These are phyloP conservation scores for Euphorbia pulcherrima DNA, from an alignment of 345 rosid genomes.

Conservation along the genomic window DNA sequence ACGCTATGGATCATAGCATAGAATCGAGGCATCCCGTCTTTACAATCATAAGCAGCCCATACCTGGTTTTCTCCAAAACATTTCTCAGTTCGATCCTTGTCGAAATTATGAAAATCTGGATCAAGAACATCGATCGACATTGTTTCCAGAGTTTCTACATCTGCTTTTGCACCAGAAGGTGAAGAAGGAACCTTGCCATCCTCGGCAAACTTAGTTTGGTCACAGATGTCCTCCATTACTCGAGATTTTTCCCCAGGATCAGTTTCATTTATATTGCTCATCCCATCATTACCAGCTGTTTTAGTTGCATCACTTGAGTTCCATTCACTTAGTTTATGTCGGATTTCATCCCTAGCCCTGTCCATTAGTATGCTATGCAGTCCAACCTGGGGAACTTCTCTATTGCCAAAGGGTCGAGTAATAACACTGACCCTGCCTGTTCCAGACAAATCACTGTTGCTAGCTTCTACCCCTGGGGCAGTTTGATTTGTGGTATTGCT, in stretches of 20 bases:
- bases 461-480: conserved; percentile 17
- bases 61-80: conserved; percentile 24
- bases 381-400: conserved; percentile 12
- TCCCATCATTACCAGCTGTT: conserved; percentile 22
- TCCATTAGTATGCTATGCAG: conserved; percentile 15
- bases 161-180: conserved; percentile 22
- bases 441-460: conserved; percentile 17
- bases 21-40: conserved; percentile 27
- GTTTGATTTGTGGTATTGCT: conserved; percentile 23
- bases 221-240: conserved; percentile 7
- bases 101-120: conserved; percentile 28
- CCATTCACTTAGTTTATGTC: conserved; percentile 15
- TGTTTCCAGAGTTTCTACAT: conserved; percentile 30
- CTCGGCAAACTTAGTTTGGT: conserved; percentile 17
- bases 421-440: conserved; percentile 28
- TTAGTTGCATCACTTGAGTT: conserved; percentile 9
- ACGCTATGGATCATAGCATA: conserved; percentile 19
- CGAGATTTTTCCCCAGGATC: conserved; percentile 22
- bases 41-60: conserved; percentile 27
- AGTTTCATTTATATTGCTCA: conserved; percentile 16
- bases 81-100: conserved; percentile 19
- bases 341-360: conserved; percentile 14
- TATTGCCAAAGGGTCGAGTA: conserved; percentile 17
- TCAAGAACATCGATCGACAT: conserved; percentile 21
- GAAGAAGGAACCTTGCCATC: conserved; percentile 18